Evolutionary conservation across 352 stramenopile species (phyloP), one percentile per base, ranked within the genome.

Genomic region (Aphanomyces astaci): DNA sequence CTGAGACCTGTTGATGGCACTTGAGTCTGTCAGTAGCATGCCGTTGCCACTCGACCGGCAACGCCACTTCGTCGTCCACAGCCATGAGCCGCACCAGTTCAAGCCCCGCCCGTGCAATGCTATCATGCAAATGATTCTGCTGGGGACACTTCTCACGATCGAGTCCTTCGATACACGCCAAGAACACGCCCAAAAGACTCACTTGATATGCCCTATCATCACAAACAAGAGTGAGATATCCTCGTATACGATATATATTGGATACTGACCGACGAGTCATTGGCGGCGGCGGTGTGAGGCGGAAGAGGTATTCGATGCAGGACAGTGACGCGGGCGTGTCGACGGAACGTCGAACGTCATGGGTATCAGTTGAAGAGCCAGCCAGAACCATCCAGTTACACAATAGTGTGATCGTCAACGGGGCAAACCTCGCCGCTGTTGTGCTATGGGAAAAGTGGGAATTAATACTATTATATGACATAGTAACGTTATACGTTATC

Each of bases 241-340:
- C 7, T 30, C 48, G n/a, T 15, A 55, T 55, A 30, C 48, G n/a
- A 31, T 7, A 31, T 11, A 31, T 10, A 55, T 55, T 7, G 36
- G 36, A 7, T 7, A 15, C 36, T 7, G 10, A 55, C 48, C 48
- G n/a, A 10, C 27, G n/a, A 7, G 48, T 55, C n/a, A 55, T 55
- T 0, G 48, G 4, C 5, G 27, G 10, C 2, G 55, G 55, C 17
- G 55, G 55, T 25, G n/a, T 10, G 19, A 64, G 36, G 11, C 39
- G 55, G 9, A 64, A 25, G 19, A 64, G 17, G 36, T 64, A 64
- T 36, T 64, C 25, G 11, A 64, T 32, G 30, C 55, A 64, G 5
- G 33, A 10, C 9, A 64, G 3, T 4, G 15, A 13, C 17, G 28
- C 36, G n/a, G 53, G 53, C 27, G 31, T 31, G 55, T 31, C 25